Evolutionary conservation across 202 grass and related monocot genomes (phyloP).

Genomic region (Setaria italica): DNA sequence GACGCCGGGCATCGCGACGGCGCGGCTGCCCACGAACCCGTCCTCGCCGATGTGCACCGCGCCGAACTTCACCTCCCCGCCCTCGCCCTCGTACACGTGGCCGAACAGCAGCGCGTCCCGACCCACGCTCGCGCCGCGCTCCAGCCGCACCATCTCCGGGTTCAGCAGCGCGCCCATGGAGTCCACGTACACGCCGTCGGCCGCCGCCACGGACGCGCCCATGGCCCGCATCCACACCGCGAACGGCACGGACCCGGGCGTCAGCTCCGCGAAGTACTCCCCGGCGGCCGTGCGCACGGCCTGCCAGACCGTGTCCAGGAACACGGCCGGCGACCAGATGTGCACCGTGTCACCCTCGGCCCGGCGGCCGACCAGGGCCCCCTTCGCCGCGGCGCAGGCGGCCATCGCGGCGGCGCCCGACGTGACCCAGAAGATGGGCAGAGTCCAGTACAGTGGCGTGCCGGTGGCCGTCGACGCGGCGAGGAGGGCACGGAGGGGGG

Average conservation of each 20-base stretch:
- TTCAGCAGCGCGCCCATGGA: constrained; percentile 69
- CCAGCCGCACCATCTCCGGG: constrained; percentile 75
- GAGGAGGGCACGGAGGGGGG: constrained; percentile 41
- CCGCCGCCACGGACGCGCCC: constrained; percentile 49
- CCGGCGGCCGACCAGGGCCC: constrained; percentile 57
- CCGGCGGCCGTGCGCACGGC: constrained; percentile 45
- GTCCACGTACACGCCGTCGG: constrained; percentile 61
- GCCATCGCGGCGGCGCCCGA: constrained; percentile 49
- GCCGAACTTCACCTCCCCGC: constrained; percentile 68
- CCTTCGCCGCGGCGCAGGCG: constrained; percentile 54
- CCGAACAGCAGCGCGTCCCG: constrained; percentile 69
- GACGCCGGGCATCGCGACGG: constrained; percentile 68
- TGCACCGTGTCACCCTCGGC: constrained; percentile 55
- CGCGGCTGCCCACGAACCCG: constrained; percentile 65
- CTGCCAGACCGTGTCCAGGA: constrained; percentile 74
- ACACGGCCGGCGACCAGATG: constrained; percentile 63
- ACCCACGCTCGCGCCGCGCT: constrained; percentile 59
- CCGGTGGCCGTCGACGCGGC: background rate
- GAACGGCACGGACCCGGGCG: constrained; percentile 55
- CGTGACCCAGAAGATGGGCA: constrained; percentile 57
- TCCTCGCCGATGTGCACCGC: constrained; percentile 51
- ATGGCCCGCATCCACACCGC: constrained; percentile 60
- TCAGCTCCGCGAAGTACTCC: constrained; percentile 71
- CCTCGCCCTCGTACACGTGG: constrained; percentile 73
- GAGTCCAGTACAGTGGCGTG: constrained; percentile 48